phyloP scores from a whole-genome alignment of 75 land plant species.

The Sequoiadendron giganteum region DNA sequence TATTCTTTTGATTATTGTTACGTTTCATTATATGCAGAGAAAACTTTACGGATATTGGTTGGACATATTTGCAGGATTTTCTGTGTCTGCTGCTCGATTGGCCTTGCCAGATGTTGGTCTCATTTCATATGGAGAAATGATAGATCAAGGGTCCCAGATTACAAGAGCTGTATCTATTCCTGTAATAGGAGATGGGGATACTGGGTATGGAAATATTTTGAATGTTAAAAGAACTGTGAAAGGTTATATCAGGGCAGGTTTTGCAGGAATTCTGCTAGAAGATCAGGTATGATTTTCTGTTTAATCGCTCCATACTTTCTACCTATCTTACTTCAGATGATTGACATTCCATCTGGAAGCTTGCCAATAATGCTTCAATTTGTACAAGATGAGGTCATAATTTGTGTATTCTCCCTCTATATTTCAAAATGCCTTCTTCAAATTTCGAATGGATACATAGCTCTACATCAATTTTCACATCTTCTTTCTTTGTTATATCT shows the following conservation, averaged over 20 bases:
- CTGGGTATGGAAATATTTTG: slow-evolving; percentile 95
- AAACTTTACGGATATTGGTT: not conserved
- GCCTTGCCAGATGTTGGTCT: slow-evolving; percentile 90
- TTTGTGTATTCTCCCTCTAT: not conserved
- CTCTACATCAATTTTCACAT: not conserved
- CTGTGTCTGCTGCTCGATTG: slow-evolving; percentile 80
- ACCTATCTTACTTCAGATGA: not conserved
- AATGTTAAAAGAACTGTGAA: slow-evolving; percentile 97
- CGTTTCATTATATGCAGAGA: not conserved
- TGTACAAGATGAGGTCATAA: not conserved
- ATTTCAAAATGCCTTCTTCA: not conserved
- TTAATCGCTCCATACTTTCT: not conserved
- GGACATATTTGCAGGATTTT: slow-evolving; percentile 61
- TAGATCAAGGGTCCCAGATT: slow-evolving; percentile 89
- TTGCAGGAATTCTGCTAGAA: slow-evolving; percentile 96
- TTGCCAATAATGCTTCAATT: slow-evolving; percentile 12
- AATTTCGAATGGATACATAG: not conserved
- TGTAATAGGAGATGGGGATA: slow-evolving; percentile 98
- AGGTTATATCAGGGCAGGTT: slow-evolving; percentile 88
- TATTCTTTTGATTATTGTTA: not conserved
- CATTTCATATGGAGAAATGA: slow-evolving; percentile 94
- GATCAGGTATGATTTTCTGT: slow-evolving; percentile 72
- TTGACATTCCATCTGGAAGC: not conserved
- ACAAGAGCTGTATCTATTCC: slow-evolving; percentile 94
- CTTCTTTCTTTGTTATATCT: not conserved